phyloP scores from a whole-genome alignment of 2,329 filamentous ascomycete species.

The Colletotrichum endophyticum region DNA sequence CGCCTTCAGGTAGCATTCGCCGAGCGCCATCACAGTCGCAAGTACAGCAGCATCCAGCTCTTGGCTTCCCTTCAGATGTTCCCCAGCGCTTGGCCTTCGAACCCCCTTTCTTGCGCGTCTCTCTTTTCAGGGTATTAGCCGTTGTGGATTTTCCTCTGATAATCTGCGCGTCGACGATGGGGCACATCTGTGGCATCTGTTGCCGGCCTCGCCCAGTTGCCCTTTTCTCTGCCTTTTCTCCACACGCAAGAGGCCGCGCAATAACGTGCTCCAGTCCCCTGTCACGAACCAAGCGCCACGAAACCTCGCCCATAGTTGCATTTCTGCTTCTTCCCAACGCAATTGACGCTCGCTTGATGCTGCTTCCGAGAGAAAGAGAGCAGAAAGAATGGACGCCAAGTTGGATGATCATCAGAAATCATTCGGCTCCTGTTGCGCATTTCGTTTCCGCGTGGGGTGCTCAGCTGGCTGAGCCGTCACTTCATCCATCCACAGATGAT shows the following conservation, averaged over 20 bases:
- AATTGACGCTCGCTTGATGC: not conserved
- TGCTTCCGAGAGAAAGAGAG: not conserved
- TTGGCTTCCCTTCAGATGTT: not conserved
- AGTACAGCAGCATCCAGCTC: not conserved
- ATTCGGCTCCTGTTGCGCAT: not conserved
- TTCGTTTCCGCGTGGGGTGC: not conserved
- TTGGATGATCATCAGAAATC: not conserved
- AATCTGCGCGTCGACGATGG: not conserved
- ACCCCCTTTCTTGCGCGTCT: not conserved
- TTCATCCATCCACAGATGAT: not conserved
- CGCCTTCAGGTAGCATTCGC: not conserved
- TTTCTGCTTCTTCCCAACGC: not conserved
- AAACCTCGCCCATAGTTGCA: not conserved
- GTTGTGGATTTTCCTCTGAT: not conserved
- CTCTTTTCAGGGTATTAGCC: not conserved
- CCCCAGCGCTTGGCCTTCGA: not conserved
- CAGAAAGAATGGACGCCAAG: not conserved
- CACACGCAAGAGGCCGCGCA: not conserved
- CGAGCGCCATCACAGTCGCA: not conserved
- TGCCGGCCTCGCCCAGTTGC: not conserved
- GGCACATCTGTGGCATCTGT: not conserved
- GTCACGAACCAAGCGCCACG: not conserved
- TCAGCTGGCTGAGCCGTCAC: not conserved
- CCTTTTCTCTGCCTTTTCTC: not conserved
- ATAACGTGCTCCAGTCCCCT: not conserved